A percentile compares a stretch with the other conserved stretches of the same genome.
phyloP scores from a whole-genome alignment of 164 flowering plant species.

The Paratinospora sagittata region DNA sequence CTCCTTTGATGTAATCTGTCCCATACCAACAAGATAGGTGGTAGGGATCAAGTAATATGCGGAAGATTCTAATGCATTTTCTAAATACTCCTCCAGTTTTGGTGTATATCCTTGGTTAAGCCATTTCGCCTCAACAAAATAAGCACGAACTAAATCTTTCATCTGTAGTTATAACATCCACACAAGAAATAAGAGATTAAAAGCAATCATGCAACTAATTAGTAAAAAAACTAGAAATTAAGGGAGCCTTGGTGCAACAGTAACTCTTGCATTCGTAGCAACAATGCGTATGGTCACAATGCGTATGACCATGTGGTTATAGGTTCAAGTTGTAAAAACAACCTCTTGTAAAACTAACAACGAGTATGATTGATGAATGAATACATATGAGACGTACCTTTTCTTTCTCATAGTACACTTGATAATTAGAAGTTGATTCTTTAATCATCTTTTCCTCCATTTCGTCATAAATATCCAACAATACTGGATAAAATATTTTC shows the following conservation, averaged over 20 bases:
- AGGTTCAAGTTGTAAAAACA: too few species aligned
- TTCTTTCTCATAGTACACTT: slow-evolving; percentile 23
- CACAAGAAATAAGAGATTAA: too few species aligned
- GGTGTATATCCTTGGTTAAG: slow-evolving; percentile 4
- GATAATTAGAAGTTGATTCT: slow-evolving; percentile 25
- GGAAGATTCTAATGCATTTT: neutral
- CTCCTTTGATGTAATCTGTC: neutral
- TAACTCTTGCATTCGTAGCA: too few species aligned
- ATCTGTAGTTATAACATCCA: neutral
- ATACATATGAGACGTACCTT: slow-evolving; percentile 15
- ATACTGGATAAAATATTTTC: slow-evolving; percentile 20
- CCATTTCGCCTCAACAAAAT: slow-evolving; percentile 12
- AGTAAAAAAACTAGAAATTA: too few species aligned
- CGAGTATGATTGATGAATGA: too few species aligned
- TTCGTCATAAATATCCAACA: slow-evolving; percentile 20
- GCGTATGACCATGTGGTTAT: too few species aligned
- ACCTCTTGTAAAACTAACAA: too few species aligned
- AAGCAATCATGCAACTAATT: too few species aligned
- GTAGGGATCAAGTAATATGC: neutral
- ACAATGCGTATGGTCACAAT: too few species aligned
- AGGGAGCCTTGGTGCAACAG: too few species aligned
- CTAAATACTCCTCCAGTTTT: slow-evolving; percentile 10
- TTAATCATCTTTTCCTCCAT: slow-evolving; percentile 22
- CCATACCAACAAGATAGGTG: slow-evolving; percentile 3
- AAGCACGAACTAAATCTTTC: slow-evolving; percentile 2